Evolutionary conservation across 164 flowering plant genomes (phyloP), one percentile per base, ranked within the genome.

Genomic region (Chimonanthus praecox): DNA sequence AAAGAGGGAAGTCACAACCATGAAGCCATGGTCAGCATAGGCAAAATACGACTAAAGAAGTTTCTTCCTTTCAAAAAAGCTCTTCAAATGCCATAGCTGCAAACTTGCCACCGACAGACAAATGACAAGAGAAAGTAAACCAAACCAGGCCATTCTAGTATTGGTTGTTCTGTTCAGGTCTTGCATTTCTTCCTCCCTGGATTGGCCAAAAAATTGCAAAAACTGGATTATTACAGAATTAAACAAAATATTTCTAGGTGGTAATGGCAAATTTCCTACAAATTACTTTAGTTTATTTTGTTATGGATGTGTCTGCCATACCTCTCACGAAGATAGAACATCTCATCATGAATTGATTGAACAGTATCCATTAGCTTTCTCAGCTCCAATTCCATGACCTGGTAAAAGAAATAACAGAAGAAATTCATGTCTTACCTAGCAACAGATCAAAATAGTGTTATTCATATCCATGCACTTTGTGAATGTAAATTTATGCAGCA

Each of bases 101-200:
- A 89, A 71, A 21, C 85, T 88, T 3, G 93, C 96, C 49, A 94
- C 98, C 0, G 90, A 84, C n/a, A 89, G 64, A 81, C 94, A 88
- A 75, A 91, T 81, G 47, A 86, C 2, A 0, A 91, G 76, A 1
- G 97, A 91, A 20, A 82, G 74, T 64, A 88, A 84, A 67, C 91
- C 77, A 54, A 90, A 80, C 58, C 76, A 73, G 44, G 84, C 87
- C 97, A 91, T 90, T 74, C 74, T 86, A 3, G 97, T 80, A 72
- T 86, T 87, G 13, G 97, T 91, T 73, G 84, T 6, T 83, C 80
- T 79, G 69, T 90, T 93, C 50, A 93, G 84, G 16, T 79, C 76
- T 67, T 88, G 97, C 97, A 93, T 91, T 81, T 90, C 92, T 74
- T 88, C 89, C 80, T 93, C 98, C 87, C 98, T 91, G 73, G 13